Evolutionary conservation across 805 yeast genomes (phyloP), one percentile per base, ranked within the genome.

Genomic region (Yamadazyma paraphyllophila): DNA sequence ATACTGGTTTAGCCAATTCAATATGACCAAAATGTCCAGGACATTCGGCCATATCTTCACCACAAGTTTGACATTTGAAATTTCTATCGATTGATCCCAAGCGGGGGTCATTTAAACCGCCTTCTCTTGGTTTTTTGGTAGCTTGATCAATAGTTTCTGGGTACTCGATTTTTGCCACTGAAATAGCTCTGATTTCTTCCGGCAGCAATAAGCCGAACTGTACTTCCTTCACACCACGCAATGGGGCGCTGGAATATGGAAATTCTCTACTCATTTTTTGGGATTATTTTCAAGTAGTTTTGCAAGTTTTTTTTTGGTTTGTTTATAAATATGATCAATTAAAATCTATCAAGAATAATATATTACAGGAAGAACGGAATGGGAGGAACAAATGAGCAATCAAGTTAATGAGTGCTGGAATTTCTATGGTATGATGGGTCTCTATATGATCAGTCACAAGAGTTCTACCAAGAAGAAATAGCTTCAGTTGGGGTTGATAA

Each of bases 121-220:
- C 97, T 55, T 90, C 91, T 65, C 97, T 83, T 39, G 98, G 97
- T 53, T 88, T 87, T 62, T 86, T 85, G 48, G 96, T 90, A 33
- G 96, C 82, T 67, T 91, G 97, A 67, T 94, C 99, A 96, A 94
- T 94, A n/a, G 97, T 94, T 70, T 94, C 99, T 16, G 99, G 99
- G 61, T 87, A 94, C 68, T 92, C 97, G 61, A 94, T 89, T 64
- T 94, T 94, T 36, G 97, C 98, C 49, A 95, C 99, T 51, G 97
- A 88, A 55, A 94, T 91, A 41, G 98, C 97, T 68, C 97, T 86
- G 31, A 66, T 66, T 76, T 94, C 99, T 73, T 94, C 99, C 24
- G 99, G 99, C 26, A 98, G 90, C 52, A 94, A 81, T 59, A 94
- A 82, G 52, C 99, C 99, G 76, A 94, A 95, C 76, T 94, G 99